Percentiles rank a stretch among this genome's conserved stretches.
Evolutionary conservation across 2,329 filamentous ascomycete species (phyloP).

Genomic region (Alternaria sp.): DNA sequence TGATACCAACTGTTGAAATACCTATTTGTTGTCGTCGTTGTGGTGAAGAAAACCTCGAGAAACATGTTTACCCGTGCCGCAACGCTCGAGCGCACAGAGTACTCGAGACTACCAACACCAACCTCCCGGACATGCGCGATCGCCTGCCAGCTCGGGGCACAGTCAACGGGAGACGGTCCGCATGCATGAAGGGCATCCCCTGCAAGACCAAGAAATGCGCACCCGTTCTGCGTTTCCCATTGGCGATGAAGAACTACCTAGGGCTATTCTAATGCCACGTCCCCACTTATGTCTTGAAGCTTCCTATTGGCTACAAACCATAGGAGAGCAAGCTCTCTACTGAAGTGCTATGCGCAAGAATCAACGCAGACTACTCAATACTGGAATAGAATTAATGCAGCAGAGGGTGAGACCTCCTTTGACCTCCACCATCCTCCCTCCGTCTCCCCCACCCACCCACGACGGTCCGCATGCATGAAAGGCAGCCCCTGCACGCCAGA

Average conservation of each 20-base stretch:
- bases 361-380: no score
- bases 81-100: slow-evolving; percentile 14
- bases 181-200: slow-evolving; percentile 27
- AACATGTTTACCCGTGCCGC: slow-evolving; percentile 21
- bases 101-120: slow-evolving; percentile 8
- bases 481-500: slow-evolving; percentile 14
- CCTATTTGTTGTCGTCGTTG: background rate
- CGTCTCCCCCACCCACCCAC: no score
- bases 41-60: slow-evolving; percentile 2
- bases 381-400: no score
- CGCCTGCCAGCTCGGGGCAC: slow-evolving; percentile 27
- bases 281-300: no score
- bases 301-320: no score
- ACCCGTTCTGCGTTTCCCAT: slow-evolving; percentile 5
- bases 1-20: background rate
- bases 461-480: slow-evolving; percentile 31
- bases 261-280: no score
- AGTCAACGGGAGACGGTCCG: slow-evolving; percentile 31
- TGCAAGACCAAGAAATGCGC: slow-evolving; percentile 16
- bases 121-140: slow-evolving; percentile 4
- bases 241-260: slow-evolving; percentile 1
- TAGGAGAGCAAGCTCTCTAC: no score
- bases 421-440: no score
- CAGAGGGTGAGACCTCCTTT: no score
- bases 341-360: no score